Percentiles rank a stretch among this genome's conserved stretches.
Conservation (phyloP, 345 rosid genomes). For the Eucalyptus curtisii region DNA sequence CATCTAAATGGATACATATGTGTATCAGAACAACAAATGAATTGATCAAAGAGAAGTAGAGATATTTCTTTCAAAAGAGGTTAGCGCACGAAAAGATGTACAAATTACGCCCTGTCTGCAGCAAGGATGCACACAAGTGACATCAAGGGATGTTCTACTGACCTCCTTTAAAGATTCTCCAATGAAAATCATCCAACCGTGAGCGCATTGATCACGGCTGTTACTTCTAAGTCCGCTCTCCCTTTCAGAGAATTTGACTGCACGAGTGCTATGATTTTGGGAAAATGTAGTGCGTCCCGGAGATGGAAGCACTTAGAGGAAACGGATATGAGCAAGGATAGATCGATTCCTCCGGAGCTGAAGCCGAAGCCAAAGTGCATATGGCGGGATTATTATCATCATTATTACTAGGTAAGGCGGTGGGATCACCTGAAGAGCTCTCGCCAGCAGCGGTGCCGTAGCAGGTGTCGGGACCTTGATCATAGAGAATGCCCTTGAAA, state of each 20-base stretch:
- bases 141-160: background rate
- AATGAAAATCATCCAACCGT: background rate
- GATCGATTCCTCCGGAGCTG: background rate
- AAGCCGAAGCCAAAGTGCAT: background rate
- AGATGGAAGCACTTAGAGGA: slow-evolving; percentile 13
- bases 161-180: background rate
- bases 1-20: background rate
- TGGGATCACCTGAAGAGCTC: background rate
- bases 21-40: background rate
- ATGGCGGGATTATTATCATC: background rate
- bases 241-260: background rate
- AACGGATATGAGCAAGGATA: slow-evolving; percentile 12
- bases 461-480: slow-evolving; percentile 33
- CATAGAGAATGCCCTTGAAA: slow-evolving; percentile 43
- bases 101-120: background rate
- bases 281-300: slow-evolving; percentile 24
- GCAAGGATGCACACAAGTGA: background rate
- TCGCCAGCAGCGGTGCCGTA: background rate
- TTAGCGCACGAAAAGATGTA: background rate
- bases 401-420: background rate
- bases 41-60: background rate
- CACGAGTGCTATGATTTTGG: background rate
- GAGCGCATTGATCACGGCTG: background rate
- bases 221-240: background rate
- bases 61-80: background rate